Conservation (phyloP, 2,329 filamentous ascomycete genomes). For the Pseudocercospora pini-densiflorae region DNA sequence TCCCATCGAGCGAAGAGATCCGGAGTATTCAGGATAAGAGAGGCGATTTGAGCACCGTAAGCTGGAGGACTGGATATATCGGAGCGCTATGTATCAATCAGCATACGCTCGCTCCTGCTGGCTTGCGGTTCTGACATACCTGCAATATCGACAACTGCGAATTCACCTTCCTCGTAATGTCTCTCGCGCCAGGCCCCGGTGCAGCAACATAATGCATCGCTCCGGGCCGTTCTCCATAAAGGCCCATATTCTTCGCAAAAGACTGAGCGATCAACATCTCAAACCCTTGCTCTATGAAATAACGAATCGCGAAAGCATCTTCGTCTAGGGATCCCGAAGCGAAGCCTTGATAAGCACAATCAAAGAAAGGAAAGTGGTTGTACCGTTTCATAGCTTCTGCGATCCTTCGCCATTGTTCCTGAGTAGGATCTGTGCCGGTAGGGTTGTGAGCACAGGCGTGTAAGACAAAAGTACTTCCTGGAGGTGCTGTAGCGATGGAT, state of each 20-base stretch:
- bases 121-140: too few species aligned
- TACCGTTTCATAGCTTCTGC: slow-evolving; percentile 82
- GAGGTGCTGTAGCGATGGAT: slow-evolving; percentile 85
- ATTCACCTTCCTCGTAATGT: slow-evolving; percentile 84
- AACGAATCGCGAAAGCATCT: slow-evolving; percentile 89
- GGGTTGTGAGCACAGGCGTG: slow-evolving; percentile 99
- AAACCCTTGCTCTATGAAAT: slow-evolving; percentile 93
- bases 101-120: too few species aligned
- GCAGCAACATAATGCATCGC: slow-evolving; percentile 91
- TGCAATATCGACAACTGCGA: slow-evolving; percentile 78
- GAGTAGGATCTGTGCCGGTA: slow-evolving; percentile 91
- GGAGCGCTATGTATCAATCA: slow-evolving; percentile 58
- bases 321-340: slow-evolving; percentile 88
- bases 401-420: slow-evolving; percentile 91
- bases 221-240: slow-evolving; percentile 96
- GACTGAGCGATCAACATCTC: slow-evolving; percentile 86
- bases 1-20: slow-evolving; percentile 89
- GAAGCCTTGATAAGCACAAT: slow-evolving; percentile 99
- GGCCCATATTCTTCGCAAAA: slow-evolving; percentile 99
- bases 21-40: slow-evolving; percentile 79
- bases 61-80: slow-evolving; percentile 97
- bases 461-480: slow-evolving; percentile 85
- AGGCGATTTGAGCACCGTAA: slow-evolving; percentile 91
- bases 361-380: slow-evolving; percentile 94
- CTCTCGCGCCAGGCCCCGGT: slow-evolving; percentile 71